Evolutionary conservation across 257 asterid species (phyloP).

Genomic region (Handroanthus guayacan): DNA sequence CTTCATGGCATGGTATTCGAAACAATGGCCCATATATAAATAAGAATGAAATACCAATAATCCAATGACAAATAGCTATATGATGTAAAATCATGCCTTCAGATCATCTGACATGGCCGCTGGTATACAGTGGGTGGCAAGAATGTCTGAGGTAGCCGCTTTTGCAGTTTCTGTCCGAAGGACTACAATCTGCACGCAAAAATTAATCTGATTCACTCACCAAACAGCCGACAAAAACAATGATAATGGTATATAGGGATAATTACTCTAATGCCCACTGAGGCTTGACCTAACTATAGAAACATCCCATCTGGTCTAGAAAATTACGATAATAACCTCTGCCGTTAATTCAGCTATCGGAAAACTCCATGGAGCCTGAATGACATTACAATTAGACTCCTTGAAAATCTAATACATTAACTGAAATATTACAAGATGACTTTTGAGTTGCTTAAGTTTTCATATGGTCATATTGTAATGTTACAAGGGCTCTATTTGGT

Average conservation of each 20-base stretch:
- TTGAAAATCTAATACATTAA: too few relatives aligned
- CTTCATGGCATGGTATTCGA: neutral
- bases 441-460: too few relatives aligned
- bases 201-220: neutral
- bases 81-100: slow-evolving; percentile 38
- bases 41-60: neutral
- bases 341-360: too few relatives aligned
- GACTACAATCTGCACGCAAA: slow-evolving; percentile 56
- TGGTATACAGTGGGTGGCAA: slow-evolving; percentile 65
- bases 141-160: slow-evolving; percentile 71
- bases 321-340: too few relatives aligned
- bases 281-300: too few relatives aligned
- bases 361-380: too few relatives aligned
- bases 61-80: neutral
- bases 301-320: too few relatives aligned
- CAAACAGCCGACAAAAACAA: neutral
- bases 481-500: too few relatives aligned
- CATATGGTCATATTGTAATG: too few relatives aligned
- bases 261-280: too few relatives aligned
- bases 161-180: slow-evolving; percentile 57
- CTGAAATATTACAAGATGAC: too few relatives aligned
- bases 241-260: neutral
- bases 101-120: slow-evolving; percentile 74
- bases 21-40: neutral
- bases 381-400: too few relatives aligned